Evolutionary conservation across 768 basidiomycete species (phyloP), one percentile per base, ranked within the genome.

Genomic region (Boletales sp.): DNA sequence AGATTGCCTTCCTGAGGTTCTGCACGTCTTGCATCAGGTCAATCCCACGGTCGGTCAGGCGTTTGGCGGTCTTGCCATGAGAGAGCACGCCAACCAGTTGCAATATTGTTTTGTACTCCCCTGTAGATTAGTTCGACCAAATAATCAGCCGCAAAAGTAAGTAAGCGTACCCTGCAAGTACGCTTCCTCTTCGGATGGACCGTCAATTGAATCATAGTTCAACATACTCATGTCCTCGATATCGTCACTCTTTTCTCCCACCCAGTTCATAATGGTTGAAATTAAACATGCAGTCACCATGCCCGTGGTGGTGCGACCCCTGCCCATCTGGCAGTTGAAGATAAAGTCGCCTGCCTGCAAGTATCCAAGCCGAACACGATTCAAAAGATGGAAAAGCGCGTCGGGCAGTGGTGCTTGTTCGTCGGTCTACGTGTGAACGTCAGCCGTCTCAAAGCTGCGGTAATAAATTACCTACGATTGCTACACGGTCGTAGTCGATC

Each of bases 291-390:
- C 90, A 21, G 86, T 84, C 49, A 93, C 82, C 93, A 97, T 98
- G 6, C 96, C 96, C 0, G 94, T 97, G 0, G 96, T 99, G 7
- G 96, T 99, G 35, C 88, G 77, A 14, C 85, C 88, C 48, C 88
- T 74, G 19, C 90, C 90, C 93, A 97, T 95, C 68, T 98, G 96
- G 68, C 96, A 99, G 59, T 98, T 98, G 74, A 96, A 97, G 41
- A 92, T 72, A 58, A 93, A 87, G 57, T 91, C 90, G 5, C 83
- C 87, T 1, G 83, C 80, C 28, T 77, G 72, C 1, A 77, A 69
- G 40, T 84, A 55, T 48, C 78, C 76, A 51, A 75, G 61, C 64
- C 78, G 77, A 6, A 97, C 79, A 32, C 94, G 82, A 21, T 83
- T 80, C 25, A 95, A 72, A 37, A 99, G 75, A 46, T 87, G 84